Conservation (phyloP, 768 basidiomycete species). For the Tricholoma saponaceum region DNA sequence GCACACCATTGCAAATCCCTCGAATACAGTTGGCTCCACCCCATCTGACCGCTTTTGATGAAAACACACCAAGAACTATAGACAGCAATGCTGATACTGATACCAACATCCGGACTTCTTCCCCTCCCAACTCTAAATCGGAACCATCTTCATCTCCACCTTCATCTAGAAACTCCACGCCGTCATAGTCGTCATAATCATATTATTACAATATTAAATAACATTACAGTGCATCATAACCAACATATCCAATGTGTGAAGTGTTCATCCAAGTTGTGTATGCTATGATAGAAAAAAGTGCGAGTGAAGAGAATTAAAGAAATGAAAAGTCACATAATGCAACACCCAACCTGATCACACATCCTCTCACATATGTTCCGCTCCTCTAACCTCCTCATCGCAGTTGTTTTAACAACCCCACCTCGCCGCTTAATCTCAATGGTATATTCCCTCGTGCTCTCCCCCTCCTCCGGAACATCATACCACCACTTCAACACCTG, state of each 20-base stretch:
- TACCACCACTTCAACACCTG: slow-evolving; percentile 56
- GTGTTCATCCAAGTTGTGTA: background rate
- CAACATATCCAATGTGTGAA: too few species aligned
- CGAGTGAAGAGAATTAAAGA: background rate
- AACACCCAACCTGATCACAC: slow-evolving; percentile 16
- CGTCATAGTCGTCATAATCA: background rate
- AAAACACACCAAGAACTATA: slow-evolving; percentile 8
- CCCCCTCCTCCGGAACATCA: slow-evolving; percentile 33
- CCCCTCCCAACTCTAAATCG: background rate
- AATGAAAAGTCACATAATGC: slow-evolving; percentile 18
- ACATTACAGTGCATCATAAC: background rate
- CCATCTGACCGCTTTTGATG: slow-evolving; percentile 2
- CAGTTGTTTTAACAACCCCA: slow-evolving; percentile 23
- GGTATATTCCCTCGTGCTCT: slow-evolving; percentile 29
- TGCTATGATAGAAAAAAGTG: background rate
- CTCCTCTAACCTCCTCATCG: background rate
- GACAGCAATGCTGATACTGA: slow-evolving; percentile 2
- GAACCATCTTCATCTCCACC: slow-evolving; percentile 1
- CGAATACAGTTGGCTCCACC: slow-evolving; percentile 11
- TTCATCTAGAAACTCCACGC: background rate
- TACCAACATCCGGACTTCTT: slow-evolving; percentile 2
- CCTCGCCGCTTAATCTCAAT: slow-evolving; percentile 30
- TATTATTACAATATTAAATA: background rate
- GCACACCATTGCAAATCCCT: slow-evolving; percentile 43
- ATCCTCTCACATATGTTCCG: slow-evolving; percentile 17